Conservation (phyloP, 2,329 filamentous ascomycete species). For the Colletotrichum tropicicola region DNA sequence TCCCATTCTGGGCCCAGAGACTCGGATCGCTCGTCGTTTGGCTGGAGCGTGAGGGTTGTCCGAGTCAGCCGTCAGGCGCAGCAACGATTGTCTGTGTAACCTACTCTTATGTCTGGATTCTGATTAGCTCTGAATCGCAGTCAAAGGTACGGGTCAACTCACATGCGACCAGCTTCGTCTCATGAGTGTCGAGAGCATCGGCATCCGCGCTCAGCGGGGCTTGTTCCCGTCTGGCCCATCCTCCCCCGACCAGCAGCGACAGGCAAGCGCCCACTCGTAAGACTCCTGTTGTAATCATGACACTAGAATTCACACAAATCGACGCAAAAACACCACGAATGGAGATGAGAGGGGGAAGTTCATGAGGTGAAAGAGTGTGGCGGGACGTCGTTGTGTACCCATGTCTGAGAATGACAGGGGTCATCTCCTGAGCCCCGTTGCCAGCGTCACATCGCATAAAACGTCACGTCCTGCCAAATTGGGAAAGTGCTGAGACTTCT, state of each 20-base stretch:
- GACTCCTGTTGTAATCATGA: background rate
- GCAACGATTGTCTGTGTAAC: background rate
- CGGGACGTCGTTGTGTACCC: too few relatives aligned
- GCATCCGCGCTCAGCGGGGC: background rate
- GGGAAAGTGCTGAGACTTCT: too few relatives aligned
- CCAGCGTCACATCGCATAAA: too few relatives aligned
- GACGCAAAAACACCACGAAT: too few relatives aligned
- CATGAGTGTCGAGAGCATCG: background rate
- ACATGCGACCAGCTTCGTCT: slow-evolving; percentile 17
- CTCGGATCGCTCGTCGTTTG: background rate
- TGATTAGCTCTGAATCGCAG: background rate
- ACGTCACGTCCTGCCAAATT: too few relatives aligned
- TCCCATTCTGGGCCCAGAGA: slow-evolving; percentile 6
- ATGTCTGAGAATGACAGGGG: too few relatives aligned
- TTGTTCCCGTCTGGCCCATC: background rate
- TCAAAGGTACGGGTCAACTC: background rate
- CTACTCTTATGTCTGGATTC: background rate
- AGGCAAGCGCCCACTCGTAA: background rate
- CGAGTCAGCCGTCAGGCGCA: background rate
- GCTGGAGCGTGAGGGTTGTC: background rate
- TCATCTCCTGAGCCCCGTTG: too few relatives aligned
- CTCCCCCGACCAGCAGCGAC: background rate
- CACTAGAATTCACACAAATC: too few relatives aligned
- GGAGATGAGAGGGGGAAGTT: too few relatives aligned
- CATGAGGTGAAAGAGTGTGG: too few relatives aligned